These are phyloP conservation scores for Tilletia caries DNA, from an alignment of 1,284 basidiomycete species.

Conservation along the genomic window DNA sequence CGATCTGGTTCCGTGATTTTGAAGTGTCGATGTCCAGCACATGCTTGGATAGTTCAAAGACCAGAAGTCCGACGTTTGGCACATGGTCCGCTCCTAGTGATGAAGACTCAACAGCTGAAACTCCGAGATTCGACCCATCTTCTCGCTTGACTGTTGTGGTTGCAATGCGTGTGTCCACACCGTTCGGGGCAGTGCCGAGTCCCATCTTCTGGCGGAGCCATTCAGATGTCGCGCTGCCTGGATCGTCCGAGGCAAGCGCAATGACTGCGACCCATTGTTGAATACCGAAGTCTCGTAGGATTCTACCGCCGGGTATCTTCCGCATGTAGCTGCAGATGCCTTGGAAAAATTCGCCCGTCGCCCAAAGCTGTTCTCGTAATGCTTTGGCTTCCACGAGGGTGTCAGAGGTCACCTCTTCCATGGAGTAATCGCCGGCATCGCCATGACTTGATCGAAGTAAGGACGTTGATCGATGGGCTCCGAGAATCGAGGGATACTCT, in stretches of 20 bases:
- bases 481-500: neutral
- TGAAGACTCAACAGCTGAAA: neutral
- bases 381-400: neutral
- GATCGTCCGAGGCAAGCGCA: neutral
- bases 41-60: constrained; percentile 11
- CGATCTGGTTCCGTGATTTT: neutral
- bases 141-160: neutral
- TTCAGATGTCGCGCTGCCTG: neutral
- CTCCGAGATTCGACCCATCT: neutral
- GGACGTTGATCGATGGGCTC: neutral
- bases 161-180: neutral
- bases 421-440: neutral
- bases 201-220: constrained; percentile 1
- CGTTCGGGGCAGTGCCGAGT: neutral
- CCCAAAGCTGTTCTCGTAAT: neutral
- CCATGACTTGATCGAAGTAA: neutral
- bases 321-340: neutral
- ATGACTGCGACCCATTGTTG: neutral
- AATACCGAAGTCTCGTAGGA: neutral
- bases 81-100: neutral
- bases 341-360: neutral
- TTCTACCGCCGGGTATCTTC: neutral
- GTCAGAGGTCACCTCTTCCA: neutral
- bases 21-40: neutral
- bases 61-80: neutral